These are phyloP conservation scores for Paraglomus brasilianum DNA, from an alignment of 192 early-diverging fungal species.

Conservation along the genomic window DNA sequence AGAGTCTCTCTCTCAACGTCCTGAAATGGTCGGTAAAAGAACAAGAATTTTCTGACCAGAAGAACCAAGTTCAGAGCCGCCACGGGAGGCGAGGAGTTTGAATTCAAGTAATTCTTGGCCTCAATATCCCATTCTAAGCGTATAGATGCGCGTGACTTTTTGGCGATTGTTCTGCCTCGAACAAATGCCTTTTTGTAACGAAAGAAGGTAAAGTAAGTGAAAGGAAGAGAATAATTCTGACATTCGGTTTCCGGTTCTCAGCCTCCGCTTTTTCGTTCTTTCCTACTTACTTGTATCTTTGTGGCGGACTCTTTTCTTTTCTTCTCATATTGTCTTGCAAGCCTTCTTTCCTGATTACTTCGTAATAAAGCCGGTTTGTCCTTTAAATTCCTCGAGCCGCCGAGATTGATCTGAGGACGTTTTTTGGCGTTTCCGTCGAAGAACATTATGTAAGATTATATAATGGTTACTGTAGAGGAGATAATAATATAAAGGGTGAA, in stretches of 20 bases:
- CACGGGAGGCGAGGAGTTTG: neutral
- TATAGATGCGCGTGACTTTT: constrained; percentile 30
- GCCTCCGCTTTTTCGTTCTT: neutral
- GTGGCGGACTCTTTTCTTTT: constrained; percentile 49
- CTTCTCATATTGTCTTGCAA: constrained; percentile 71
- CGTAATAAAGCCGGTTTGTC: constrained; percentile 67
- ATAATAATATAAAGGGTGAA: too few relatives aligned
- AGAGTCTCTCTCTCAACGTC: constrained; percentile 32
- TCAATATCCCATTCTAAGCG: constrained; percentile 44
- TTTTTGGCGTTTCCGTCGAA: constrained; percentile 84
- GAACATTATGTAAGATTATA: constrained; percentile 44
- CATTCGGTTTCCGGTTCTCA: neutral
- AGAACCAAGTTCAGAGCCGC: constrained; percentile 3
- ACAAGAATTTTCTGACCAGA: constrained; percentile 34
- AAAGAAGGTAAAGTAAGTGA: neutral
- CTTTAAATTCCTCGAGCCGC: constrained; percentile 64
- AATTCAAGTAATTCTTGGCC: neutral
- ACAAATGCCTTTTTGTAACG: constrained; percentile 51
- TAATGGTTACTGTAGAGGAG: too few relatives aligned
- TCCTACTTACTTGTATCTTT: constrained; percentile 59
- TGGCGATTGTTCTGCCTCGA: constrained; percentile 48
- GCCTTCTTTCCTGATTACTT: constrained; percentile 72
- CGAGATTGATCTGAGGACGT: constrained; percentile 78
- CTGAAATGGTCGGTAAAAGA: constrained; percentile 42
- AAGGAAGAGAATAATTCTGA: neutral